phyloP scores from a whole-genome alignment of 2,329 filamentous ascomycete genomes.

The Diaporthe citriasiana region DNA sequence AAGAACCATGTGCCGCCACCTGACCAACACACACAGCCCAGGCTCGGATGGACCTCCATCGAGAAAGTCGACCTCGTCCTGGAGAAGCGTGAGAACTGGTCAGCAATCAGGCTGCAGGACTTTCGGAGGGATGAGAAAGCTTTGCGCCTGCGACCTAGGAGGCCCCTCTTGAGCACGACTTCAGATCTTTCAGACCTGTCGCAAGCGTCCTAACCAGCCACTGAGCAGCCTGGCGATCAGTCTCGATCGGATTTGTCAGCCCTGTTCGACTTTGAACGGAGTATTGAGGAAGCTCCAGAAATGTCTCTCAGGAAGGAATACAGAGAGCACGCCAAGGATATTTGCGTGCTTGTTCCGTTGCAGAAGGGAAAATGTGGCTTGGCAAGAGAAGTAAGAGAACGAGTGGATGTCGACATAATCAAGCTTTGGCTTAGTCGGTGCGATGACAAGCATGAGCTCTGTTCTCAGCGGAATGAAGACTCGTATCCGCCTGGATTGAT shows the following conservation, averaged over 20 bases:
- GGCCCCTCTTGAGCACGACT: no score
- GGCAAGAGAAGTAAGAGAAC: not conserved
- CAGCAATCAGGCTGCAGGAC: conserved; percentile 25
- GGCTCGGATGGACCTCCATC: not conserved
- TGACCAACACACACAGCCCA: not conserved
- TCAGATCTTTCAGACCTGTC: not conserved
- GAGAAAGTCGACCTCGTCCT: conserved; percentile 9
- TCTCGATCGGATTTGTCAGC: not conserved
- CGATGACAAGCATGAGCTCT: not conserved
- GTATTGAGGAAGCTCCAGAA: not conserved
- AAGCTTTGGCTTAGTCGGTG: conserved; percentile 10
- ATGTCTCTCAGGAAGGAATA: not conserved
- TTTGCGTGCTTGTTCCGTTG: not conserved
- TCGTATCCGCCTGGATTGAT: not conserved
- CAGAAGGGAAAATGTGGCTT: not conserved
- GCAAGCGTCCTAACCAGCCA: not conserved
- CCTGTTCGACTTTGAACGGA: not conserved
- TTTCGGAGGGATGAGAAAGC: not conserved
- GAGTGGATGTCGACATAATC: not conserved
- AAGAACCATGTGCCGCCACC: not conserved
- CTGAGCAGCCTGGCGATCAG: not conserved
- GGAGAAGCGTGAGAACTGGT: conserved; percentile 9
- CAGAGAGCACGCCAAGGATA: not conserved
- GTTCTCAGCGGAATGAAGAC: not conserved
- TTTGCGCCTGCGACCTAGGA: not conserved